Conservation (phyloP, 345 rosid species). For the Eucalyptus decipiens region DNA sequence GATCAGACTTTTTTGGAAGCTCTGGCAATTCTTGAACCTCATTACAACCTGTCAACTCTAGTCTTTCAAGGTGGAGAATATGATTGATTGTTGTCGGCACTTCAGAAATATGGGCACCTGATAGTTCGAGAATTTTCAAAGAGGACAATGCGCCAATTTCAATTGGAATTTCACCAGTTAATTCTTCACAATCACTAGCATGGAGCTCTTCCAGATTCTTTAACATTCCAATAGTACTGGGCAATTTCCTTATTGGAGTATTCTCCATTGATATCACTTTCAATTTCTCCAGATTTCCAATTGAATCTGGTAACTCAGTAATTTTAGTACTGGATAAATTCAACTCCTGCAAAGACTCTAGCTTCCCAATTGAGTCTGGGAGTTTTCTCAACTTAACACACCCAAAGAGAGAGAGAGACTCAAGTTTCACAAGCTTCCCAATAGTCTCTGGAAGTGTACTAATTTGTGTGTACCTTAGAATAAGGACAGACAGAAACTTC, state of each 20-base stretch:
- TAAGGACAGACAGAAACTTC: background rate
- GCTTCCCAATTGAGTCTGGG: background rate
- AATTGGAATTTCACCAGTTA: background rate
- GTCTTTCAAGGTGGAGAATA: background rate
- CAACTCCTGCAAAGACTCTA: background rate
- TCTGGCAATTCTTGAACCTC: background rate
- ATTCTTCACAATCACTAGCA: background rate
- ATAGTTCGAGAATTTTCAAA: background rate
- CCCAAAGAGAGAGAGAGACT: background rate
- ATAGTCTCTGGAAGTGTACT: background rate
- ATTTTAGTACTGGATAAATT: background rate
- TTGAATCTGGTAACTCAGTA: background rate
- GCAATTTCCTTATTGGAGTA: background rate
- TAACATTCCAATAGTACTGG: background rate
- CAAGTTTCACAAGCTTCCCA: background rate
- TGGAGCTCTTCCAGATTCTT: background rate
- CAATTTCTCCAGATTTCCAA: background rate
- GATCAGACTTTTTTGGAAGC: background rate
- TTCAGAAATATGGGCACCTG: background rate
- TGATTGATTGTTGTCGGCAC: background rate
- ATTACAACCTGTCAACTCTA: background rate
- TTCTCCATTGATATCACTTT: background rate
- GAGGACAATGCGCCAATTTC: background rate
- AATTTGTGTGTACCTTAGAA: background rate
- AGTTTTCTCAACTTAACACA: background rate